Conservation (phyloP, 2,329 filamentous ascomycete genomes). For the Aureobasidium sp. region DNA sequence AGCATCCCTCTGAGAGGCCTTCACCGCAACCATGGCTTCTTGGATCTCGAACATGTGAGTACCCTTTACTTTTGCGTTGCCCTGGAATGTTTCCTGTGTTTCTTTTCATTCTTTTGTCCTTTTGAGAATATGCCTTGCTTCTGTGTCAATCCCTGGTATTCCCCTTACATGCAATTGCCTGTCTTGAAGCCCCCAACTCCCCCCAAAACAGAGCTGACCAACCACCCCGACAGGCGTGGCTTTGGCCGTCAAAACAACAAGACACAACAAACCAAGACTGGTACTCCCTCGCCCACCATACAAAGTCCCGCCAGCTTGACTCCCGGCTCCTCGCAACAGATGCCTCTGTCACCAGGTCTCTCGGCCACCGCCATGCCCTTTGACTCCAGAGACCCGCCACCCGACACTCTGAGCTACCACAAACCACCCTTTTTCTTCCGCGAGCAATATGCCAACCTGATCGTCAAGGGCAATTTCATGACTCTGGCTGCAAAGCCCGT, state of each 20-base stretch:
- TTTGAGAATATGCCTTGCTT: conserved; percentile 6
- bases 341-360: conserved; percentile 34
- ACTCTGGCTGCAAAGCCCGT: conserved; percentile 87
- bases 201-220: neutral
- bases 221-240: conserved; percentile 25
- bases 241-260: conserved; percentile 25
- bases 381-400: conserved; percentile 46
- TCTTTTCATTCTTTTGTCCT: neutral
- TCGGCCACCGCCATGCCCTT: conserved; percentile 58
- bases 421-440: conserved; percentile 70
- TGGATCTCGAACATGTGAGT: conserved; percentile 22
- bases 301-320: conserved; percentile 27
- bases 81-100: neutral
- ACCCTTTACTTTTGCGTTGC: neutral
- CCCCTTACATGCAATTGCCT: neutral
- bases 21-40: conserved; percentile 18
- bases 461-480: conserved; percentile 97
- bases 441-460: conserved; percentile 69
- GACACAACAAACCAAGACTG: conserved; percentile 26
- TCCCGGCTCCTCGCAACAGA: conserved; percentile 16
- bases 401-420: conserved; percentile 43
- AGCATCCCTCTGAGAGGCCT: conserved; percentile 1
- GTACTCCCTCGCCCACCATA: conserved; percentile 27
- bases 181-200: neutral
- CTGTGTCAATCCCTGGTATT: neutral